Evolutionary conservation across 2,329 filamentous ascomycete species (phyloP), one percentile per base, ranked within the genome.

Genomic region (Lojkania enalia): DNA sequence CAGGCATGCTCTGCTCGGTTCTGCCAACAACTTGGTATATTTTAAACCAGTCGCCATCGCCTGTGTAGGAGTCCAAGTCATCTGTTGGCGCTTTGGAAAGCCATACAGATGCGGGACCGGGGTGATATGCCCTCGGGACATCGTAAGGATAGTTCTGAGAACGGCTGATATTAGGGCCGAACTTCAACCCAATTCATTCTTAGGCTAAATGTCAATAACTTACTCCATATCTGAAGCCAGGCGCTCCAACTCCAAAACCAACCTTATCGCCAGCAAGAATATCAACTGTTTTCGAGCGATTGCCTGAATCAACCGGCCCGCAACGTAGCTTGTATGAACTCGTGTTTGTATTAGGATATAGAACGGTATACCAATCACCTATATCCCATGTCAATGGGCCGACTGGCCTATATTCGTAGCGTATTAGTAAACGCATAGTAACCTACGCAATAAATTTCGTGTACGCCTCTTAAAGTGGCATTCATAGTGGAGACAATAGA

Each of bases 1-100:
- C 30, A 6, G 30, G 30, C 30, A 33, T 33, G 30, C 9, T 11
- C 30, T 33, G 30, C 14, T 33, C 30, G 9, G 30, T 33, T 6
- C 30, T 9, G 11, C 9, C 14, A 16, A 33, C 14, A 16, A 33
- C 6, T 6, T 33, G 7, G 14, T 9, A 16, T 9, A 46, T 46
- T 21, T 46, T 46, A 21, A 46, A 42, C 43, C 43, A 46, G 23
- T 46, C 43, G 42, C 43, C 43, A 19, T 42, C 31, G 5, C 43
- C 43, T n/a, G n/a, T 15, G 39, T 46, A 42, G 15, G 25, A 9
- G n/a, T 42, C 21, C 9, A 46, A 6, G 25, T 46, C 39, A 18
- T 41, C 39, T 14, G 14, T 39, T 19, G 42, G 37, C 4, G 42
- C 21, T 13, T 29, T 33, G 4, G 37, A 45, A 3, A 46, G 20